phyloP scores from a whole-genome alignment of 2,329 filamentous ascomycete genomes.

The Trichoderma oligosporum region DNA sequence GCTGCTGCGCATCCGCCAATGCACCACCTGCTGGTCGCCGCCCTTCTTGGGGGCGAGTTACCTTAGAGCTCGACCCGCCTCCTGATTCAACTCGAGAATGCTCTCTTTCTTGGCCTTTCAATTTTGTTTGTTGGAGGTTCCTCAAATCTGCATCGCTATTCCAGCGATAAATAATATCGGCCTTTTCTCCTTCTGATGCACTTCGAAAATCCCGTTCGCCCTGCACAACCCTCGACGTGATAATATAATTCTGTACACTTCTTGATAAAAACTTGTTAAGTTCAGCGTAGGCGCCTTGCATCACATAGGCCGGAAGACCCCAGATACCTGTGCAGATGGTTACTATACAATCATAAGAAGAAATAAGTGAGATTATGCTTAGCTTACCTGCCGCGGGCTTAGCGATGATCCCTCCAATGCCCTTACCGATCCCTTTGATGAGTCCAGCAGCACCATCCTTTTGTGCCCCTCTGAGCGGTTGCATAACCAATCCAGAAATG shows the following conservation, averaged over 20 bases:
- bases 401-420: constrained; percentile 73
- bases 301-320: constrained; percentile 73
- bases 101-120: constrained; percentile 41
- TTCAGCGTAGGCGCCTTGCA: constrained; percentile 78
- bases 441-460: constrained; percentile 56
- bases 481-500: constrained; percentile 73
- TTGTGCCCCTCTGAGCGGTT: constrained; percentile 61
- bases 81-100: constrained; percentile 26
- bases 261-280: constrained; percentile 66
- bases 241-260: constrained; percentile 74
- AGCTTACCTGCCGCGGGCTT: constrained; percentile 73
- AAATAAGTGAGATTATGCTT: too few species aligned
- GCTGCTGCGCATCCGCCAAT: constrained; percentile 34
- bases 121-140: constrained; percentile 53
- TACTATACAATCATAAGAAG: not conserved
- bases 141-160: constrained; percentile 56
- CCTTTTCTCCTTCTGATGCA: constrained; percentile 55
- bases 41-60: constrained; percentile 28
- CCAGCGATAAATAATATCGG: constrained; percentile 64
- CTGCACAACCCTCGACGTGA: constrained; percentile 70
- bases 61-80: constrained; percentile 10
- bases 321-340: constrained; percentile 48
- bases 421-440: constrained; percentile 76
- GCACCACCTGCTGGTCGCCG: constrained; percentile 46
- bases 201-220: constrained; percentile 62